phyloP scores from a whole-genome alignment of 768 basidiomycete species.

The Kwoniella dejecticola region DNA sequence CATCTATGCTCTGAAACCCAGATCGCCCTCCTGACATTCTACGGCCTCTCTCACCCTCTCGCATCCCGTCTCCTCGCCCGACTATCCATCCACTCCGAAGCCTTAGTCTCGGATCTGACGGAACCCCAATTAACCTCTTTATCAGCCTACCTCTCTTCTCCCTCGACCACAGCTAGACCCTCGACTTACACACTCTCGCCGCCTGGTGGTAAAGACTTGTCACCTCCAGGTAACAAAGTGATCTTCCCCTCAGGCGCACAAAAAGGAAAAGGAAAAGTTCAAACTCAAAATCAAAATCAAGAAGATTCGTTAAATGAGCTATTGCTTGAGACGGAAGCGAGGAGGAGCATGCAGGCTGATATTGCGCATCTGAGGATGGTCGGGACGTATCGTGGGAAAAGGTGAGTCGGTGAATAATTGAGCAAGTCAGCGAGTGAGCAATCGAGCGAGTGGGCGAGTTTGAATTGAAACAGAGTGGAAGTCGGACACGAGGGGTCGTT shows the following conservation, averaged over 20 bases:
- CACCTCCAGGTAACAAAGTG: constrained; percentile 2
- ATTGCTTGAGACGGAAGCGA: constrained; percentile 84
- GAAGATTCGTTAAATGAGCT: constrained; percentile 71
- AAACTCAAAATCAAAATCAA: constrained; percentile 3
- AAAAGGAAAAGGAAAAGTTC: not conserved
- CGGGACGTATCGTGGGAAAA: constrained; percentile 87
- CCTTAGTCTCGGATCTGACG: constrained; percentile 77
- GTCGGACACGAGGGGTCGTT: no score
- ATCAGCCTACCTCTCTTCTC: constrained; percentile 92
- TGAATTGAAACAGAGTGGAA: no score
- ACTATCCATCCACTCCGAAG: constrained; percentile 83
- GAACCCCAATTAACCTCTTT: constrained; percentile 85
- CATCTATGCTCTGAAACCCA: constrained; percentile 52
- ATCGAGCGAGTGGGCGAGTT: no score
- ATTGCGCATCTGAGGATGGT: constrained; percentile 91
- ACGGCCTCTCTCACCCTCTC: constrained; percentile 77
- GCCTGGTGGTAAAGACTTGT: constrained; percentile 1
- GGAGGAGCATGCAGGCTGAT: constrained; percentile 79
- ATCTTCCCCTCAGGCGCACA: not conserved
- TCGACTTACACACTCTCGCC: constrained; percentile 68
- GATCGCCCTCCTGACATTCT: constrained; percentile 88
- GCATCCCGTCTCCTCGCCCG: constrained; percentile 84
- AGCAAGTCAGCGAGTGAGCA: no score
- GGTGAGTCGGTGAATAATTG: constrained; percentile 56
- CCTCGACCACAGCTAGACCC: constrained; percentile 68